Evolutionary conservation across 371 early-diverging fungal species (phyloP), one percentile per base, ranked within the genome.

Genomic region (Gilbertella persicaria): DNA sequence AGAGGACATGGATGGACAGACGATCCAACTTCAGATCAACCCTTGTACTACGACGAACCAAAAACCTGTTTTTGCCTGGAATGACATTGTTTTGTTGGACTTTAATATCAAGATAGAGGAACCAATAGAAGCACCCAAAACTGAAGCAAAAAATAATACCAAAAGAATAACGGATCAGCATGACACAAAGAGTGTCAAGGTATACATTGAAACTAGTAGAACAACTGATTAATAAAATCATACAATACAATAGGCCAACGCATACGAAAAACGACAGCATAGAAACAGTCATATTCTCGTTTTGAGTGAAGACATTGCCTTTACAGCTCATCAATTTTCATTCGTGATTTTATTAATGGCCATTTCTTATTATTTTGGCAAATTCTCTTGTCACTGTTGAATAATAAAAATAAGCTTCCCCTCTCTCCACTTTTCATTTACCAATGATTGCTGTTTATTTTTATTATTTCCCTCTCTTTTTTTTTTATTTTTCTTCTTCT

Each of bases 311-410:
- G 72, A 78, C n/a, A 50, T 78, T n/a, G 36, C 70, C 8, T 78
- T 78, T 49, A 74, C 67, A 38, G 66, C 70, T 10, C 73, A 61
- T 21, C 74, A 78, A 21, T 56, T 74, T 16, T 65, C 72, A 4
- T 54, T 78, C 48, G 52, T 78, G 12, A 47, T 74, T 23, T 35
- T 73, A 17, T 38, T 67, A 17, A 78, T 78, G 78, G 62, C 60
- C 1, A 24, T 68, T 10, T 73, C 68, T 35, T 78, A 78, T 41
- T 78, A 78, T 40, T 61, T 74, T 64, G 78, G 78, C 44, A 78
- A 78, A 36, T 51, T 78, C 10, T 71, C 78, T 5, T 69, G 68
- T 46, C 72, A 62, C 6, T 78, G 78, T 48, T 68, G 44, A 44
- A 58, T 47, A 33, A 33, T 9, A 33, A 10, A 33, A 10, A 33